These are phyloP conservation scores for Tricholoma saponaceum DNA, from an alignment of 768 basidiomycete species.

Conservation along the genomic window DNA sequence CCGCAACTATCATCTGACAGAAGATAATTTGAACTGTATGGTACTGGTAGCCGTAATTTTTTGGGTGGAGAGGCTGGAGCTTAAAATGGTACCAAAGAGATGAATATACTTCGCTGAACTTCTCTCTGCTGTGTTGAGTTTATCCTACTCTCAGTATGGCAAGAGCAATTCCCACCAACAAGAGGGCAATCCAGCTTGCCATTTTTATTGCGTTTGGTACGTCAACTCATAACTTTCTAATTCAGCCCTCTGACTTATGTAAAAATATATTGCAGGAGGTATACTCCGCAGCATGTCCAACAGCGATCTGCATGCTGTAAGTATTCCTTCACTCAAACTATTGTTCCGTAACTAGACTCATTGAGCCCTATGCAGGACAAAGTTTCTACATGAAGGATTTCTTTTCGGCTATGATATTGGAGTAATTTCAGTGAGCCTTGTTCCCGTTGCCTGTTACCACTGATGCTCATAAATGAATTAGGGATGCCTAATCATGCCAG, in stretches of 20 bases:
- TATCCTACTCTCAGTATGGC: slow-evolving; percentile 17
- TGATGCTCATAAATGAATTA: slow-evolving; percentile 17
- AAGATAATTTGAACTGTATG: slow-evolving; percentile 4
- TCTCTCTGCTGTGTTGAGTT: slow-evolving; percentile 9
- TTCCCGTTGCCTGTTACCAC: neutral
- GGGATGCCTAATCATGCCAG: slow-evolving; percentile 79
- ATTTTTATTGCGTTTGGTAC: slow-evolving; percentile 72
- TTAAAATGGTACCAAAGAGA: slow-evolving; percentile 11
- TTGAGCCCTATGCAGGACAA: neutral
- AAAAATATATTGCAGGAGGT: slow-evolving; percentile 15
- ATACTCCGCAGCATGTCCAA: neutral
- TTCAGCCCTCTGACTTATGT: neutral
- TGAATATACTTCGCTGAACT: slow-evolving; percentile 11
- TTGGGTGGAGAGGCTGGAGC: neutral
- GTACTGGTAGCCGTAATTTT: neutral
- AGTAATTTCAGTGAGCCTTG: slow-evolving; percentile 57
- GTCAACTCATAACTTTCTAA: slow-evolving; percentile 15
- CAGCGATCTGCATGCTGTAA: neutral
- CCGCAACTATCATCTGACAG: slow-evolving; percentile 18
- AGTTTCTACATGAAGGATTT: slow-evolving; percentile 37
- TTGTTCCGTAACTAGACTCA: neutral
- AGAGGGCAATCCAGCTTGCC: slow-evolving; percentile 58
- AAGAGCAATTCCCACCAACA: slow-evolving; percentile 55
- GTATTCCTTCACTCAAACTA: neutral
- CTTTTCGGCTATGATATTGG: slow-evolving; percentile 77